A percentile compares a stretch with the other conserved stretches of the same genome.
These are phyloP conservation scores for Coniferiporia sulphurascens DNA, from an alignment of 1,284 basidiomycete genomes.

Conservation along the genomic window DNA sequence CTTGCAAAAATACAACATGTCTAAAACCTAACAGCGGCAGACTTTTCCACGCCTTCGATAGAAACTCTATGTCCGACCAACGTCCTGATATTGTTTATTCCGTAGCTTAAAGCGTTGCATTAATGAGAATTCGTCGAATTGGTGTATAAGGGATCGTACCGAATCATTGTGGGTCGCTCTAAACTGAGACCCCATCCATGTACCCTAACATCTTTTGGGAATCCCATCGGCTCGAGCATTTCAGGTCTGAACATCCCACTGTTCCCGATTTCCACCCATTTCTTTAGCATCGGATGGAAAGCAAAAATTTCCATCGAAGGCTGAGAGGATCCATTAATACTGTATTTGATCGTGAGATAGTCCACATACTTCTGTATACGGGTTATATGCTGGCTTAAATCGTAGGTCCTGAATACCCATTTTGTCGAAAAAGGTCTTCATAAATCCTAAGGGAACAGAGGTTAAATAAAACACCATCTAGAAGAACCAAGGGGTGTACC, in stretches of 20 bases:
- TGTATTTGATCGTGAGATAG: neutral
- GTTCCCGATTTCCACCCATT: constrained; percentile 96
- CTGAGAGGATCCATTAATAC: constrained; percentile 33
- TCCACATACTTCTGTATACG: constrained; percentile 84
- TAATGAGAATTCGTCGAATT: constrained; percentile 8
- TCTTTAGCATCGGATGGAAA: constrained; percentile 90
- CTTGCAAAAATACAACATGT: neutral
- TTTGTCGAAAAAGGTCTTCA: constrained; percentile 97
- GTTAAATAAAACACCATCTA: constrained; percentile 5
- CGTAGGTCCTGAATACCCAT: constrained; percentile 93
- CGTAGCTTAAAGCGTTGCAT: constrained; percentile 45
- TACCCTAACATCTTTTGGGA: constrained; percentile 95
- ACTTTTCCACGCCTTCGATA: constrained; percentile 83
- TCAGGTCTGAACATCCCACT: constrained; percentile 99
- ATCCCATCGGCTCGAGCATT: constrained; percentile 99
- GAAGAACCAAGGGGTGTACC: constrained; percentile 44
- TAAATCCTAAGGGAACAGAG: constrained; percentile 65
- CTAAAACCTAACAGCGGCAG: constrained; percentile 86
- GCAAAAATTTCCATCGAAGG: constrained; percentile 99
- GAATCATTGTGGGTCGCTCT: constrained; percentile 99
- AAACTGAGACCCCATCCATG: constrained; percentile 96
- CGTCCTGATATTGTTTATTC: constrained; percentile 95
- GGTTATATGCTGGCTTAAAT: constrained; percentile 98
- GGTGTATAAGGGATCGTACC: constrained; percentile 38
- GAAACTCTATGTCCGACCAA: constrained; percentile 97